Conservation (phyloP, 495 filamentous ascomycete genomes). For the Daldinia vernicosa region DNA sequence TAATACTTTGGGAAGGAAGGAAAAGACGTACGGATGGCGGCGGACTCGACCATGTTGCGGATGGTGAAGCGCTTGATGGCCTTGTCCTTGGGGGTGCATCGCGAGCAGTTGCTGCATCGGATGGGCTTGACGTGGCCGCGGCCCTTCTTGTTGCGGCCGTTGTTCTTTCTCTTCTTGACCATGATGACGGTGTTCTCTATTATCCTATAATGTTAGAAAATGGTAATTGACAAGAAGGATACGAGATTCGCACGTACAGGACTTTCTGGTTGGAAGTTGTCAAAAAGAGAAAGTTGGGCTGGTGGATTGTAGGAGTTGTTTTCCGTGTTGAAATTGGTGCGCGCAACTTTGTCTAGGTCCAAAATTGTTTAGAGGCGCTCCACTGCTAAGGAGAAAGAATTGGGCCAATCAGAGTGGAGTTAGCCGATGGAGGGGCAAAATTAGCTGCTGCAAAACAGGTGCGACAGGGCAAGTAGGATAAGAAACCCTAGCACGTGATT, state of each 20-base stretch:
- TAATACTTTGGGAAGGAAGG: not conserved
- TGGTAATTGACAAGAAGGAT: not conserved
- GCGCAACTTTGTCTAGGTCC: constrained; percentile 22
- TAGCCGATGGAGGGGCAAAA: not conserved
- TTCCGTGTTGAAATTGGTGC: constrained; percentile 27
- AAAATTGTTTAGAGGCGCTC: constrained; percentile 10
- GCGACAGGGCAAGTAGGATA: constrained; percentile 22
- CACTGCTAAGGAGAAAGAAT: constrained; percentile 8
- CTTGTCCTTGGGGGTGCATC: constrained; percentile 99
- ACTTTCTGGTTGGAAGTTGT: constrained; percentile 44
- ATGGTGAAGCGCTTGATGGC: constrained; percentile 99
- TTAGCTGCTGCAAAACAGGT: not conserved
- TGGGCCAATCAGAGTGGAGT: constrained; percentile 16
- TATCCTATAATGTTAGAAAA: constrained; percentile 44
- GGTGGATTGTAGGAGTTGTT: constrained; percentile 6
- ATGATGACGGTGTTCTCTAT: constrained; percentile 75
- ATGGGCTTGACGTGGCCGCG: constrained; percentile 99
- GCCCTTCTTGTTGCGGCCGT: constrained; percentile 99
- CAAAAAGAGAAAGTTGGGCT: constrained; percentile 33
- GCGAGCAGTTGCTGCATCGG: constrained; percentile 99
- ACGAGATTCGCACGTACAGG: constrained; percentile 15
- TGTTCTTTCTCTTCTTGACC: constrained; percentile 99
- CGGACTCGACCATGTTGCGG: constrained; percentile 99
- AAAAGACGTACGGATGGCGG: constrained; percentile 91
- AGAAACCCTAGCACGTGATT: constrained; percentile 44